A percentile compares a stretch with the other conserved stretches of the same genome.
These are phyloP conservation scores for Xylariaceae sp. DNA, from an alignment of 2,329 filamentous ascomycete genomes.

Conservation along the genomic window DNA sequence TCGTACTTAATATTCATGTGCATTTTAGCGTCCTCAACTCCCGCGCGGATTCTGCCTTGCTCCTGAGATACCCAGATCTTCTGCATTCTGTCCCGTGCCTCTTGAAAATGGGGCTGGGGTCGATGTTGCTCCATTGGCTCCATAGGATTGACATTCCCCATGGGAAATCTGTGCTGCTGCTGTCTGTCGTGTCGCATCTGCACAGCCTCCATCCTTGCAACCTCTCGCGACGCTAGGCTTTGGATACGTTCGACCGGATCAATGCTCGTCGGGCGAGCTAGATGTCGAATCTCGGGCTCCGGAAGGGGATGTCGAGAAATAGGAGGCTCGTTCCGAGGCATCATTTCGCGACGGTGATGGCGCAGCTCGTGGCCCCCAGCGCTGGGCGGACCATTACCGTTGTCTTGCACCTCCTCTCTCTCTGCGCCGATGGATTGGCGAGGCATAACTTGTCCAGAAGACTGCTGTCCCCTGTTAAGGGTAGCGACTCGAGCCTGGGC, in stretches of 20 bases:
- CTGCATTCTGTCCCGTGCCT: conserved; percentile 61
- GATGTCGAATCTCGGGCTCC: conserved; percentile 46
- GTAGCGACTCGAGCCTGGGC: conserved; percentile 54
- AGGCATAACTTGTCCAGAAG: conserved; percentile 11
- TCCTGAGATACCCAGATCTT: conserved; percentile 64
- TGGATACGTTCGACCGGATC: conserved; percentile 56
- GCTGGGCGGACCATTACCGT: conserved; percentile 17
- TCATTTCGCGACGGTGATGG: conserved; percentile 50
- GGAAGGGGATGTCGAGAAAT: conserved; percentile 44
- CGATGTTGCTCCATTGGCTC: conserved; percentile 33
- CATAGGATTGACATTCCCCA: conserved; percentile 14
- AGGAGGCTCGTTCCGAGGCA: conserved; percentile 37
- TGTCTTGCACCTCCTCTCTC: conserved; percentile 32
- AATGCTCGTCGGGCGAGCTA: conserved; percentile 41
- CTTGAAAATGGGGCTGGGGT: conserved; percentile 50
- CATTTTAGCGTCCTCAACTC: conserved; percentile 59
- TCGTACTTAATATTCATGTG: conserved; percentile 68
- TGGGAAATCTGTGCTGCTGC: conserved; percentile 50
- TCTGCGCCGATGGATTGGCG: conserved; percentile 24
- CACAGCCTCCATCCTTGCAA: conserved; percentile 57
- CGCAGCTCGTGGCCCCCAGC: conserved; percentile 46
- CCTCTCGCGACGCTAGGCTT: conserved; percentile 57
- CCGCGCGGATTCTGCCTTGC: conserved; percentile 40
- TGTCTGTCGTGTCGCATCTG: conserved; percentile 60
- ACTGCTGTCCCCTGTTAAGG: conserved; percentile 33